These are phyloP conservation scores for Moniliella sp. DNA, from an alignment of 1,284 basidiomycete species.

Conservation along the genomic window DNA sequence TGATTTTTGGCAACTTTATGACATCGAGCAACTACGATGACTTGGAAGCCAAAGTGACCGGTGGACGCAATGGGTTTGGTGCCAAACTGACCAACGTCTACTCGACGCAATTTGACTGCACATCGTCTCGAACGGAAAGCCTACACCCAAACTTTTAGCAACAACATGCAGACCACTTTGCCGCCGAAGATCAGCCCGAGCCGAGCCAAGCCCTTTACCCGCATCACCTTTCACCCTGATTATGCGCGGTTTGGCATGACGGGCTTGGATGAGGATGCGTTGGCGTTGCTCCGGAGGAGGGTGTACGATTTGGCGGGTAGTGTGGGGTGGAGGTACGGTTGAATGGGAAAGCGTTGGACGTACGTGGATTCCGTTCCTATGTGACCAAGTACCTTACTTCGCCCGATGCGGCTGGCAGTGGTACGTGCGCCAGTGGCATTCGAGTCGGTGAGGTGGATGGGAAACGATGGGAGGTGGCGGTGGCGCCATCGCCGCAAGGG, in stretches of 20 bases:
- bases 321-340: constrained; percentile 77
- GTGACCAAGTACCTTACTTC: constrained; percentile 60
- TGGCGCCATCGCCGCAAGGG: constrained; percentile 64
- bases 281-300: constrained; percentile 70
- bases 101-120: constrained; percentile 81
- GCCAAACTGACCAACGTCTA: constrained; percentile 94
- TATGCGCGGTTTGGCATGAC: constrained; percentile 79
- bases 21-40: constrained; percentile 97
- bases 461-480: constrained; percentile 78
- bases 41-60: constrained; percentile 92
- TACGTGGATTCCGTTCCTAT: constrained; percentile 92
- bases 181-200: constrained; percentile 1
- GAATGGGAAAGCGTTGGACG: constrained; percentile 72
- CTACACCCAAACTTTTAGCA: constrained; percentile 81
- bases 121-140: constrained; percentile 68
- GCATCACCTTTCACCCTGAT: constrained; percentile 82
- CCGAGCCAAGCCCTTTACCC: constrained; percentile 56
- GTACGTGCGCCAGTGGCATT: constrained; percentile 64
- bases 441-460: constrained; percentile 47
- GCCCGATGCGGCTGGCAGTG: constrained; percentile 31
- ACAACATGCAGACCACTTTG: constrained; percentile 65
- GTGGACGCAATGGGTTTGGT: constrained; percentile 93
- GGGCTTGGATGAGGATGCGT: constrained; percentile 69
- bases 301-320: constrained; percentile 96
- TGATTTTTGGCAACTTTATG: constrained; percentile 88